Evolutionary conservation across 306 rosid species (phyloP).

Genomic region (Dryas octopetala): DNA sequence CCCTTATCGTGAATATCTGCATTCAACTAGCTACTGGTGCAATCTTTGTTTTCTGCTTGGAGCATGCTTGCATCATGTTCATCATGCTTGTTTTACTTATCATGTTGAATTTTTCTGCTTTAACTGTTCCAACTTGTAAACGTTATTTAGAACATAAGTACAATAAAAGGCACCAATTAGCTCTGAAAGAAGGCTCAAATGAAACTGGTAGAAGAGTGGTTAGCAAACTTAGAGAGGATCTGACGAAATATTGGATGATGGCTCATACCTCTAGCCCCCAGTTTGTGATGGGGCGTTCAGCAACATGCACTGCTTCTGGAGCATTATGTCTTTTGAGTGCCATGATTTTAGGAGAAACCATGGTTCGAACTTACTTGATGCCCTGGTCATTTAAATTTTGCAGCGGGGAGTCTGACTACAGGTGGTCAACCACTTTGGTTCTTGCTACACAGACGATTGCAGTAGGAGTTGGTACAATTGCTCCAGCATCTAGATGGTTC

Average conservation of each 20-base stretch:
- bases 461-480: slow-evolving; percentile 69
- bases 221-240: slow-evolving; percentile 31
- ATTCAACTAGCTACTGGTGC: slow-evolving; percentile 83
- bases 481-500: slow-evolving; percentile 84
- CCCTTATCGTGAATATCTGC: slow-evolving; percentile 69
- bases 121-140: slow-evolving; percentile 58
- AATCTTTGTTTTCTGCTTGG: slow-evolving; percentile 66
- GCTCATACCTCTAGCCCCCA: slow-evolving; percentile 81
- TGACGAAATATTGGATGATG: slow-evolving; percentile 83
- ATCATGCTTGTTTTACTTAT: slow-evolving; percentile 69
- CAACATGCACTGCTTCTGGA: slow-evolving; percentile 78
- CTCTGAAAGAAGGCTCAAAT: slow-evolving; percentile 33
- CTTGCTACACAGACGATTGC: slow-evolving; percentile 64
- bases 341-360: slow-evolving; percentile 50
- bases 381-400: slow-evolving; percentile 61
- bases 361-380: slow-evolving; percentile 59
- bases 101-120: slow-evolving; percentile 52
- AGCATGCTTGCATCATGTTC: slow-evolving; percentile 52
- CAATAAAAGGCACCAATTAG: slow-evolving; percentile 36
- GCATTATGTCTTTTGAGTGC: slow-evolving; percentile 72
- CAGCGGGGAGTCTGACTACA: slow-evolving; percentile 65
- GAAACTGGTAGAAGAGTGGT: slow-evolving; percentile 9
- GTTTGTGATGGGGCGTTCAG: slow-evolving; percentile 88
- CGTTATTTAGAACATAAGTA: slow-evolving; percentile 50
- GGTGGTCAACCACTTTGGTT: slow-evolving; percentile 65